These are phyloP conservation scores for Podila clonocystis DNA, from an alignment of 192 early-diverging fungal species.

Conservation along the genomic window DNA sequence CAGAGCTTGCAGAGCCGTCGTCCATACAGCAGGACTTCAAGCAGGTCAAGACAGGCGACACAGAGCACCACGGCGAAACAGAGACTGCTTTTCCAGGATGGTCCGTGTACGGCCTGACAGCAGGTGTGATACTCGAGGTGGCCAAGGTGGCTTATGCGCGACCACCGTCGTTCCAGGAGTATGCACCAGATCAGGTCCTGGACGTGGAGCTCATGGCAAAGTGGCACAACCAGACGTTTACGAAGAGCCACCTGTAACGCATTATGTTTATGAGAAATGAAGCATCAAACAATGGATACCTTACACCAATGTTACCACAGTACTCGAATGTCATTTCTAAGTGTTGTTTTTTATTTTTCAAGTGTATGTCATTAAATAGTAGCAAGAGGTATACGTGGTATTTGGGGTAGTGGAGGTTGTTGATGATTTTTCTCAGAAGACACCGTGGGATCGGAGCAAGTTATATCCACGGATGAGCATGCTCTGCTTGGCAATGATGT, in stretches of 20 bases:
- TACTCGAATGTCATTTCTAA: too few species aligned
- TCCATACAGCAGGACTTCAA: not conserved
- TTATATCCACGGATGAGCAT: slow-evolving; percentile 29
- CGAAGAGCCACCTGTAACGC: not conserved
- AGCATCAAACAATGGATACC: too few species aligned
- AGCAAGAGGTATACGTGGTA: too few species aligned
- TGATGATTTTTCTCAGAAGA: slow-evolving; percentile 19
- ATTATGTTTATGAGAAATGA: too few species aligned
- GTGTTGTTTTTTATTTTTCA: too few species aligned
- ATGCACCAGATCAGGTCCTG: slow-evolving; percentile 10
- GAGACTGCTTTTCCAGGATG: slow-evolving; percentile 4
- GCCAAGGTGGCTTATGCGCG: slow-evolving; percentile 28
- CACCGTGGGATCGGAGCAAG: slow-evolving; percentile 27
- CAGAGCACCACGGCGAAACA: not conserved
- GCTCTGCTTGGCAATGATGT: slow-evolving; percentile 31
- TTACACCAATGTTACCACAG: too few species aligned
- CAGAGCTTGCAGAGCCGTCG: not conserved
- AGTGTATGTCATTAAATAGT: too few species aligned
- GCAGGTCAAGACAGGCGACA: not conserved
- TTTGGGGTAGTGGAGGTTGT: not conserved
- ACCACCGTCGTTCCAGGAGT: slow-evolving; percentile 19
- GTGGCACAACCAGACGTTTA: slow-evolving; percentile 23
- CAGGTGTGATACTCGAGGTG: slow-evolving; percentile 25
- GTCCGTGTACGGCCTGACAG: slow-evolving; percentile 42
- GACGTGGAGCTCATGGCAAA: not conserved